phyloP scores from a whole-genome alignment of 1,284 basidiomycete species.

The Cerioporus squamosus region DNA sequence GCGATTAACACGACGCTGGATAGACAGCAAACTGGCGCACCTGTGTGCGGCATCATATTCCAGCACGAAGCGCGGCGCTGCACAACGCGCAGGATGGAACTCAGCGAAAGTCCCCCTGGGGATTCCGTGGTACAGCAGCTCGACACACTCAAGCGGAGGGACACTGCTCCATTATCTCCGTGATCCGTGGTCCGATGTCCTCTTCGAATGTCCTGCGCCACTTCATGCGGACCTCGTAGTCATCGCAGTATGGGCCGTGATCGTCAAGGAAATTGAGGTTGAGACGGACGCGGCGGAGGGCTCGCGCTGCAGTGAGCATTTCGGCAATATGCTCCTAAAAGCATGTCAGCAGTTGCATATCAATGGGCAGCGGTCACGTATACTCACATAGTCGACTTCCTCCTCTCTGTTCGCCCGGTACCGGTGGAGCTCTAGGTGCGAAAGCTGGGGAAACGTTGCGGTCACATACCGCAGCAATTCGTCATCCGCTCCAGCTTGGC shows the following conservation, averaged over 20 bases:
- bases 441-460: no score
- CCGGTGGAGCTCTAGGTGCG: no score
- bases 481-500: neutral
- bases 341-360: neutral
- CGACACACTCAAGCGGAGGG: neutral
- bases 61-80: no score
- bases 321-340: neutral
- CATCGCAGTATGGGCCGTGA: neutral
- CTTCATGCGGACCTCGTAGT: no score
- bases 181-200: neutral
- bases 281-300: conserved; percentile 5
- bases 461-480: neutral
- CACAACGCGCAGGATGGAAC: neutral
- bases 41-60: no score
- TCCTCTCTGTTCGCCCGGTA: no score
- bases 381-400: neutral
- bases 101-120: neutral
- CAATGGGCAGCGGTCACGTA: neutral
- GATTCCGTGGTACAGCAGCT: neutral
- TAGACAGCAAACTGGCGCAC: no score
- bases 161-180: neutral
- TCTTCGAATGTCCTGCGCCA: neutral
- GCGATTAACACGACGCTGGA: no score
- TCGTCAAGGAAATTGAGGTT: conserved; percentile 1
- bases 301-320: neutral